phyloP scores from a whole-genome alignment of 768 basidiomycete species.

The Naematelia encephala region DNA sequence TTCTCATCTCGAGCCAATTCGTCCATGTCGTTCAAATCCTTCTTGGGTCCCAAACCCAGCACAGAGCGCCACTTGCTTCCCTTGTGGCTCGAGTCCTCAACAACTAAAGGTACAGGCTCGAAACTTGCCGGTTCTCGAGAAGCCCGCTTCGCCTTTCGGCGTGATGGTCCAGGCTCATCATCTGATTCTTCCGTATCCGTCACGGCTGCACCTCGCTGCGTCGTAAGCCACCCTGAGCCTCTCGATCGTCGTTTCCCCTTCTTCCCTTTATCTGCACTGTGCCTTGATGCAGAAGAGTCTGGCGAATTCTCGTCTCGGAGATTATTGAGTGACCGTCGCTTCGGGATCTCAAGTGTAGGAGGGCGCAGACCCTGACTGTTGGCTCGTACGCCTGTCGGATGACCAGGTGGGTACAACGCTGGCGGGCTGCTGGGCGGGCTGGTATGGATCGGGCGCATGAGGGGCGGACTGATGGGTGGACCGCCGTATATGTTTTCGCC shows the following conservation, averaged over 20 bases:
- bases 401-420: slow-evolving; percentile 12
- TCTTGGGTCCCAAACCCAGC: slow-evolving; percentile 14
- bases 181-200: slow-evolving; percentile 25
- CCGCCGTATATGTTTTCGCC: background rate
- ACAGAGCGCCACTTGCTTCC: slow-evolving; percentile 6
- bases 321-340: slow-evolving; percentile 35
- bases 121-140: slow-evolving; percentile 22
- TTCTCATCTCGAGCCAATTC: slow-evolving; percentile 38
- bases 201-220: background rate
- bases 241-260: slow-evolving; percentile 7
- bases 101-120: slow-evolving; percentile 17
- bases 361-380: slow-evolving; percentile 30
- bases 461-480: background rate
- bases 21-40: slow-evolving; percentile 20
- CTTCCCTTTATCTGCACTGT: slow-evolving; percentile 18
- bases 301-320: slow-evolving; percentile 22
- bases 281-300: slow-evolving; percentile 23
- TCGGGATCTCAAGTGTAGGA: slow-evolving; percentile 32
- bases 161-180: slow-evolving; percentile 40
- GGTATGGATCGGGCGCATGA: no score
- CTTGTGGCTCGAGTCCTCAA: background rate
- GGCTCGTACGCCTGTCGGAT: slow-evolving; percentile 10
- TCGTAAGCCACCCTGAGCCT: slow-evolving; percentile 5
- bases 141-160: slow-evolving; percentile 1
- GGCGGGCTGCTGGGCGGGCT: background rate